Percentiles rank a stretch among this genome's conserved stretches.
phyloP scores from a whole-genome alignment of 2,329 filamentous ascomycete genomes.

The Remersonia thermophila region DNA sequence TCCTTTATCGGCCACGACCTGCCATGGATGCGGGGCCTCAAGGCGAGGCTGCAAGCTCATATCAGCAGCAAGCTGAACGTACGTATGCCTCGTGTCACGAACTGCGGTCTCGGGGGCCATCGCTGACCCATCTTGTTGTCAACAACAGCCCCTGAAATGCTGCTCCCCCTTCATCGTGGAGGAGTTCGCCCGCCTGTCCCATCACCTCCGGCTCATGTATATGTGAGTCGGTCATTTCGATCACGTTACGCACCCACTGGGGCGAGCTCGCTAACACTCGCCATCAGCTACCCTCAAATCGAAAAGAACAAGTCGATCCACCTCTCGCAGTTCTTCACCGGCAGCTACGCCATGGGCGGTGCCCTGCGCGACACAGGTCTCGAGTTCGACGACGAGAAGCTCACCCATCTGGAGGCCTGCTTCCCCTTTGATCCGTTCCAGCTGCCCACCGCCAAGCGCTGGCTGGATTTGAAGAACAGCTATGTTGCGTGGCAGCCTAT shows the following conservation, averaged over 20 bases:
- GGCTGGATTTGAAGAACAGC: slow-evolving; percentile 61
- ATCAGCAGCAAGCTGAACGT: slow-evolving; percentile 77
- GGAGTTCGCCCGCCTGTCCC: slow-evolving; percentile 79
- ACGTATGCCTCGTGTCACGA: not conserved
- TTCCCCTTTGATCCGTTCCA: slow-evolving; percentile 98
- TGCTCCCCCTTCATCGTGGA: slow-evolving; percentile 83
- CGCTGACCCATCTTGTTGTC: no score
- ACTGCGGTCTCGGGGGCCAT: not conserved
- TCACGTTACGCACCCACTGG: no score
- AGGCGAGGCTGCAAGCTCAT: slow-evolving; percentile 60
- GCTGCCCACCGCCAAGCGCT: slow-evolving; percentile 71
- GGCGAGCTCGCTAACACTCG: not conserved
- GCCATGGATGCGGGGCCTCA: slow-evolving; percentile 62
- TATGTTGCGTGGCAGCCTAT: slow-evolving; percentile 73
- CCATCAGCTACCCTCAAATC: slow-evolving; percentile 53
- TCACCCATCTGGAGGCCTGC: slow-evolving; percentile 80
- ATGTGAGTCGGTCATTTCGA: slow-evolving; percentile 30
- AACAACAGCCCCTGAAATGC: slow-evolving; percentile 61
- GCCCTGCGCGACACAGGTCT: slow-evolving; percentile 41
- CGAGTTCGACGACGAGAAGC: slow-evolving; percentile 55
- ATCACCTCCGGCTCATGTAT: slow-evolving; percentile 79
- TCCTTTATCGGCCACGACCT: slow-evolving; percentile 59
- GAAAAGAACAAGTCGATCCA: slow-evolving; percentile 88
- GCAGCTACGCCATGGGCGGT: slow-evolving; percentile 42
- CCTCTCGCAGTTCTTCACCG: slow-evolving; percentile 55